Conservation (phyloP, 2,329 filamentous ascomycete genomes). For the Cytospora schulzeri region DNA sequence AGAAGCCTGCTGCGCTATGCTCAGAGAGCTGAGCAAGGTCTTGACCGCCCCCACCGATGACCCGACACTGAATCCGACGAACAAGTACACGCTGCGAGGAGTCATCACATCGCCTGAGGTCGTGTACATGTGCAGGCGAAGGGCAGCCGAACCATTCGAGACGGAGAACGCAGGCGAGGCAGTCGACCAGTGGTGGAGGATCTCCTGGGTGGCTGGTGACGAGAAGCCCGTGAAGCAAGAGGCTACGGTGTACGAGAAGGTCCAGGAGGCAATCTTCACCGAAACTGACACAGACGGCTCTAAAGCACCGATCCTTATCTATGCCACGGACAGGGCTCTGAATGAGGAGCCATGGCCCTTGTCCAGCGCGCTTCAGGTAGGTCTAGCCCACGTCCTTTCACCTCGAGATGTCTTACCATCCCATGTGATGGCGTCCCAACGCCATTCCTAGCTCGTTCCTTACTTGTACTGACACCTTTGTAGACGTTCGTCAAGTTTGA, state of each 20-base stretch:
- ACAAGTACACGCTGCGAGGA: slow-evolving; percentile 37
- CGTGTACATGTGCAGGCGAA: slow-evolving; percentile 35
- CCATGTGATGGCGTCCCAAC: not conserved
- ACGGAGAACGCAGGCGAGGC: slow-evolving; percentile 24
- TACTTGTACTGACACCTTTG: not conserved
- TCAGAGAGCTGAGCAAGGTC: slow-evolving; percentile 17
- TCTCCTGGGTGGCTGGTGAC: slow-evolving; percentile 30
- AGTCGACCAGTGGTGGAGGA: slow-evolving; percentile 37
- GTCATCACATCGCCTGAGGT: slow-evolving; percentile 33
- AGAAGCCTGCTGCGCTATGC: slow-evolving; percentile 21
- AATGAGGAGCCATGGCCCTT: slow-evolving; percentile 30
- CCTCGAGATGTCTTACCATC: not conserved
- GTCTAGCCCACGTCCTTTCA: not conserved
- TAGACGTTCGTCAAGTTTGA: slow-evolving; percentile 40
- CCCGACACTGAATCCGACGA: slow-evolving; percentile 33
- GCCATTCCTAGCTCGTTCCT: no score
- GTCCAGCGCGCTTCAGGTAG: slow-evolving; percentile 32
- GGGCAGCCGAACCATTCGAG: slow-evolving; percentile 29
- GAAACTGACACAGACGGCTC: slow-evolving; percentile 24
- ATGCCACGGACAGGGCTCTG: slow-evolving; percentile 37
- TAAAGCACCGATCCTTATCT: slow-evolving; percentile 35
- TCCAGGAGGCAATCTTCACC: slow-evolving; percentile 29
- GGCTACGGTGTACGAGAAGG: slow-evolving; percentile 30
- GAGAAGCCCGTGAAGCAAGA: slow-evolving; percentile 29
- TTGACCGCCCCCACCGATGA: slow-evolving; percentile 23